Evolutionary conservation across 108 stramenopile species (phyloP).

Genomic region (Pseudonitzschia multiseries): DNA sequence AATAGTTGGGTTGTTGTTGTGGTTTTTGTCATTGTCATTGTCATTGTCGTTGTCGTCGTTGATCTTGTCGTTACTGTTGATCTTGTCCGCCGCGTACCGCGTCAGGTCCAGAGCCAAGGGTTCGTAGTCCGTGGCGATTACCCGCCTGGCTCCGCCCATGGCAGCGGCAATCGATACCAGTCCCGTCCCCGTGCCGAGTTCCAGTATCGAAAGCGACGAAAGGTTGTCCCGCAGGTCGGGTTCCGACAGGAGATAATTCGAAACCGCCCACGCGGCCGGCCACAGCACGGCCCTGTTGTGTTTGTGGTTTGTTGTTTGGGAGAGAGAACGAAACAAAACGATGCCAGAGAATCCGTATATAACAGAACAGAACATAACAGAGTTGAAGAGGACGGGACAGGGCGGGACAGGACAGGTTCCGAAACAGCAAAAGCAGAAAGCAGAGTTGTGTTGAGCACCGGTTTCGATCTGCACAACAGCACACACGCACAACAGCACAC

Average conservation of each 20-base stretch:
- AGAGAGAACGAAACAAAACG: no score
- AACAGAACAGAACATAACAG: no score
- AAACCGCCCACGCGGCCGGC: conserved; percentile 60
- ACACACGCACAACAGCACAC: no score
- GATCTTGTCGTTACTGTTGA: background rate
- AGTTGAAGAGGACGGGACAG: no score
- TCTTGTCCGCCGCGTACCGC: conserved; percentile 39
- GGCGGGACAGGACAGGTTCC: no score
- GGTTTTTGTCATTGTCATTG: no score
- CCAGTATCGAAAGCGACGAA: conserved; percentile 32
- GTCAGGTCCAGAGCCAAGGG: conserved; percentile 46
- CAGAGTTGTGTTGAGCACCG: background rate
- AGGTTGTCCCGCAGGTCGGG: conserved; percentile 9
- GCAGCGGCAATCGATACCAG: conserved; percentile 52
- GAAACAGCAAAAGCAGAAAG: background rate
- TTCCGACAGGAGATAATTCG: conserved; percentile 37
- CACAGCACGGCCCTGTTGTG: conserved; percentile 61
- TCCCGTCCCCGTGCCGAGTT: conserved; percentile 68
- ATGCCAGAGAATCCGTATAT: no score
- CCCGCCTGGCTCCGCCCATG: conserved; percentile 38
- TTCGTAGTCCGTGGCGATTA: conserved; percentile 70
- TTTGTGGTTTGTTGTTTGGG: background rate
- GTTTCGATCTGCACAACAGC: no score
- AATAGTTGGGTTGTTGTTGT: background rate
- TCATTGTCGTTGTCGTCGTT: no score